Evolutionary conservation across 2,329 filamentous ascomycete species (phyloP).

Genomic region (Dissoconium aciculare): DNA sequence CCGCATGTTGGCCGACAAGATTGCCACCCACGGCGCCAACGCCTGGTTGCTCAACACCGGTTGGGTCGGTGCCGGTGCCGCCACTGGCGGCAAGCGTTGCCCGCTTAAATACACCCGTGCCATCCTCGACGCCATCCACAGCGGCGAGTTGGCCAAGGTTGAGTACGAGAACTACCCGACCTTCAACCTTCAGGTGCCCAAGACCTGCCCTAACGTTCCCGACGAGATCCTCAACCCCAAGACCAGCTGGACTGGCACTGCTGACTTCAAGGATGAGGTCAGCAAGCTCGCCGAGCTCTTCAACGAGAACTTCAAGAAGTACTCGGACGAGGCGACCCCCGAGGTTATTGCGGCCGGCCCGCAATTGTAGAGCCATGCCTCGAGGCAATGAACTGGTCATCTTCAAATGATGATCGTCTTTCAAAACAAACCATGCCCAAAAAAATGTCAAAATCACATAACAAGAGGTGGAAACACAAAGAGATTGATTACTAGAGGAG

Average conservation of each 20-base stretch:
- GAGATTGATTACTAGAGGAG: too few species aligned
- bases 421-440: too few species aligned
- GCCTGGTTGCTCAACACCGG: conserved; percentile 98
- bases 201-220: conserved; percentile 74
- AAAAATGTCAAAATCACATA: too few species aligned
- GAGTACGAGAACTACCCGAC: conserved; percentile 92
- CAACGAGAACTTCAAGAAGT: conserved; percentile 96
- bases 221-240: conserved; percentile 86
- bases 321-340: conserved; percentile 54
- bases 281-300: conserved; percentile 81
- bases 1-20: conserved; percentile 97
- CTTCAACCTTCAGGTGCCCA: conserved; percentile 96
- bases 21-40: conserved; percentile 83
- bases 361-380: conserved; percentile 9
- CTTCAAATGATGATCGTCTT: too few species aligned
- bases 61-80: conserved; percentile 84
- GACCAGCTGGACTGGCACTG: conserved; percentile 74
- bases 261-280: conserved; percentile 75
- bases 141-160: conserved; percentile 78
- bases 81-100: conserved; percentile 84
- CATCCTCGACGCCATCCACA: conserved; percentile 97
- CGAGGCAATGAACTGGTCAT: conserved; percentile 2
- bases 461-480: too few species aligned
- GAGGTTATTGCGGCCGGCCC: conserved; percentile 35
- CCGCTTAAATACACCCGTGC: conserved; percentile 97